phyloP scores from a whole-genome alignment of 306 rosid genomes.

The Carpinus viminea region DNA sequence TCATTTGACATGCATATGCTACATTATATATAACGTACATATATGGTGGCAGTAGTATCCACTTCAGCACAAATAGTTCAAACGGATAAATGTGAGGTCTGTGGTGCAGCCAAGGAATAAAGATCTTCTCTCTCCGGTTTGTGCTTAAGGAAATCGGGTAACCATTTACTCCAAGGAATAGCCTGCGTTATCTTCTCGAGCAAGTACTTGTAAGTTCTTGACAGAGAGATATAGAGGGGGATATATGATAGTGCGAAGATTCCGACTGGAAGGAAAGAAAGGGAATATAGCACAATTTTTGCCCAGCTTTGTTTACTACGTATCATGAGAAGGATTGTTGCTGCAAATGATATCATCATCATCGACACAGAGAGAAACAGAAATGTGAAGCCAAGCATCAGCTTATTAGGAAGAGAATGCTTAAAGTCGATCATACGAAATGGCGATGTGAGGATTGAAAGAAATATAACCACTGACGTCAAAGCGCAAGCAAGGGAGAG shows the following conservation, averaged over 20 bases:
- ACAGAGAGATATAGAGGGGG: not conserved
- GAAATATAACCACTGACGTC: slow-evolving; percentile 5
- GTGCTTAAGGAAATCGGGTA: not conserved
- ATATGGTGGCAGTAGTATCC: not conserved
- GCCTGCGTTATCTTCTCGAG: not conserved
- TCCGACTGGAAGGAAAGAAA: not conserved
- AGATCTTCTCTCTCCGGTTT: not conserved
- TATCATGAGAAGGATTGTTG: slow-evolving; percentile 2
- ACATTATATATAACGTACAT: no score
- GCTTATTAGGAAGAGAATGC: not conserved
- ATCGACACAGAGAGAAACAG: not conserved
- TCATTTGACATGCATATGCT: no score
- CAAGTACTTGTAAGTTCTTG: slow-evolving; percentile 5
- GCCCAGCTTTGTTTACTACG: not conserved
- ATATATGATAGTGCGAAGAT: not conserved
- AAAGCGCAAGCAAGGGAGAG: not conserved
- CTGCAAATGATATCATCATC: not conserved
- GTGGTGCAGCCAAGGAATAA: not conserved
- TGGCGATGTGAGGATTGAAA: slow-evolving; percentile 1
- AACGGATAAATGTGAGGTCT: not conserved
- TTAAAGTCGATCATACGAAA: not conserved
- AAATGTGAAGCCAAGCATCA: not conserved
- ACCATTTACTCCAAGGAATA: not conserved
- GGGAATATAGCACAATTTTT: not conserved
- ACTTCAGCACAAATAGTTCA: not conserved